Percentiles rank a stretch among this genome's conserved stretches.
phyloP scores from a whole-genome alignment of 2,329 filamentous ascomycete genomes.

The Cadophora malorum region DNA sequence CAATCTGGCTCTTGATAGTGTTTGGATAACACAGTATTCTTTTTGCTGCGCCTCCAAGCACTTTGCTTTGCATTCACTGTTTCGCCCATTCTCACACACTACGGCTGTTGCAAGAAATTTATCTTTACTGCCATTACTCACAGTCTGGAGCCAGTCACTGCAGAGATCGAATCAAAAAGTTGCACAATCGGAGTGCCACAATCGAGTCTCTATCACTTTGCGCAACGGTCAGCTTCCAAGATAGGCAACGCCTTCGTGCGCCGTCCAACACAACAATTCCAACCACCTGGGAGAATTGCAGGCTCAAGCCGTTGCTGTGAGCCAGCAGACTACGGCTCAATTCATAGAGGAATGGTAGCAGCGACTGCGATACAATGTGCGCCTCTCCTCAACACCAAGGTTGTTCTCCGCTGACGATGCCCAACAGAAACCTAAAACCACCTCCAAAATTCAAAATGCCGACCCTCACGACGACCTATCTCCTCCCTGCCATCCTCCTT shows the following conservation, averaged over 20 bases:
- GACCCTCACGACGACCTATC: constrained; percentile 41
- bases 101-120: neutral
- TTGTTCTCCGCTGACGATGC: constrained; percentile 18
- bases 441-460: constrained; percentile 36
- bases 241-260: constrained; percentile 18
- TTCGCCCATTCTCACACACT: neutral
- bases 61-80: neutral
- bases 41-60: constrained; percentile 21
- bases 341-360: constrained; percentile 22
- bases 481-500: constrained; percentile 48
- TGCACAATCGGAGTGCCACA: constrained; percentile 12
- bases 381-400: neutral
- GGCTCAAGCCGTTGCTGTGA: constrained; percentile 11
- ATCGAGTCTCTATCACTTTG: constrained; percentile 15
- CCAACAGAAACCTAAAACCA: constrained; percentile 23
- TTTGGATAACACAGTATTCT: constrained; percentile 9
- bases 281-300: neutral
- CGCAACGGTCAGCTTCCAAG: constrained; percentile 7
- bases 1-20: constrained; percentile 7
- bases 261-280: constrained; percentile 15
- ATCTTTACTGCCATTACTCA: neutral
- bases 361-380: constrained; percentile 19
- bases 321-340: constrained; percentile 15
- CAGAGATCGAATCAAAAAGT: neutral
- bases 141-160: neutral